Evolutionary conservation across 1,284 basidiomycete genomes (phyloP), one percentile per base, ranked within the genome.

Genomic region (Mycosarcoma maydis): DNA sequence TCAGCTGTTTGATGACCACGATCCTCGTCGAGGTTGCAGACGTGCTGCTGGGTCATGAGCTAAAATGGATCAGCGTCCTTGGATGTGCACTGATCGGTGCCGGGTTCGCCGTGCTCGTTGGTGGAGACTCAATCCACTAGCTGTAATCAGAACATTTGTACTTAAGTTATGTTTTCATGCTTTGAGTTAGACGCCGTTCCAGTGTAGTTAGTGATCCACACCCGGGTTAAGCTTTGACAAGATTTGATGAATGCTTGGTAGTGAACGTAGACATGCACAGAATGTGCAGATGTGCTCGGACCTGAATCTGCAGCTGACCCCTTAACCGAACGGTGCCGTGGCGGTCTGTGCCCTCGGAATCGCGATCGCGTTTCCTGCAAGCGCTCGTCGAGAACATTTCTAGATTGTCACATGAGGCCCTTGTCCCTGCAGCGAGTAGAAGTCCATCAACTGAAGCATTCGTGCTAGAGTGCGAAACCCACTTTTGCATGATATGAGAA

Each of bases 1-100:
- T 81, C 33, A 75, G 72, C 29, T 80, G 79, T 42, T 49, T 81
- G 24, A 62, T 77, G 38, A 78, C 79, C 1, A 81, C 80, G 2
- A 75, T 81, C 16, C 47, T 81, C 8, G 78, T 78, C 23, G 70
- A 77, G 49, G 51, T 75, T 11, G 75, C 70, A 0, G 76, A 74
- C 36, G 57, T 77, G 8, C 22, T 77, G 47, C 60, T 78, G 2
- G 78, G 78, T 1, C 58, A 76, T 26, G 34, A 65, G 33, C 61
- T 76, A 30, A 71, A 72, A 24, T 72, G 72, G 72, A 37, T 74
- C 17, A 76, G 75, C 22, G 54, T 80, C 27, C 13, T 68, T 0
- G 78, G 78, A 2, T 80, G 78, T 40, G 50, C 66, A 14, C 27
- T 75, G 2, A 78, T 80, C 40, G 73, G 70, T 1, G 68, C 72